Conservation (phyloP, 2,329 filamentous ascomycete genomes). For the Thelonectria olida region DNA sequence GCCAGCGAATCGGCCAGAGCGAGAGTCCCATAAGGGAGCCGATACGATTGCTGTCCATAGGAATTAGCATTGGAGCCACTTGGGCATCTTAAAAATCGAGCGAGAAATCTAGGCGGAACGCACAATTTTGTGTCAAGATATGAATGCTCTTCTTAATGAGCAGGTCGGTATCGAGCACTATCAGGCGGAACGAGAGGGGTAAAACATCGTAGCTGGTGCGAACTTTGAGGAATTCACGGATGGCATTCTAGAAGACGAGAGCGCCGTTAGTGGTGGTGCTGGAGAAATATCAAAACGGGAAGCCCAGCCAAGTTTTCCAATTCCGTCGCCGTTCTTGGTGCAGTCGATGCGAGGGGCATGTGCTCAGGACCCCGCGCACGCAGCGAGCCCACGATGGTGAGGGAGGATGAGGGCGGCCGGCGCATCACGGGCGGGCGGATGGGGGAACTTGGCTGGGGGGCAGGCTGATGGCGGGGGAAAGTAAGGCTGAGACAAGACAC, state of each 20-base stretch:
- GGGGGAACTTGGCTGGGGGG: conserved; percentile 11
- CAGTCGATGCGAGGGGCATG: conserved; percentile 10
- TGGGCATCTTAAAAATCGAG: conserved; percentile 5
- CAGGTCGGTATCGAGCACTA: conserved; percentile 93
- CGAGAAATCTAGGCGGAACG: conserved; percentile 27
- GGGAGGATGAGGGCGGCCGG: conserved; percentile 5
- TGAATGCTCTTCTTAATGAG: conserved; percentile 97
- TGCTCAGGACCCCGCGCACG: conserved; percentile 28
- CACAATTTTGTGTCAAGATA: conserved; percentile 95
- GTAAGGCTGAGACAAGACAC: conserved; percentile 1
- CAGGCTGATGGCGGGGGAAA: conserved; percentile 5
- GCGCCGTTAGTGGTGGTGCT: conserved; percentile 23
- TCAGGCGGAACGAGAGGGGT: conserved; percentile 93
- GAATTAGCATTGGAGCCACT: conserved; percentile 22
- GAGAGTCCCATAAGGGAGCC: conserved; percentile 95
- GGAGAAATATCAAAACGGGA: background rate
- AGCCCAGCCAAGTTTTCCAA: background rate
- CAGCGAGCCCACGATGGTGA: conserved; percentile 18
- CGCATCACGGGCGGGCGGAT: conserved; percentile 30
- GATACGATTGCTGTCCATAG: conserved; percentile 84
- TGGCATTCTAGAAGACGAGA: conserved; percentile 71
- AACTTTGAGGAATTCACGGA: conserved; percentile 95
- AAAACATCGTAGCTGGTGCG: conserved; percentile 98
- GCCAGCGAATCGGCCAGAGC: conserved; percentile 90
- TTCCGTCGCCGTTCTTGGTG: conserved; percentile 7